Conservation (phyloP, 2,329 filamentous ascomycete species). For the Didymellaceae sp. region DNA sequence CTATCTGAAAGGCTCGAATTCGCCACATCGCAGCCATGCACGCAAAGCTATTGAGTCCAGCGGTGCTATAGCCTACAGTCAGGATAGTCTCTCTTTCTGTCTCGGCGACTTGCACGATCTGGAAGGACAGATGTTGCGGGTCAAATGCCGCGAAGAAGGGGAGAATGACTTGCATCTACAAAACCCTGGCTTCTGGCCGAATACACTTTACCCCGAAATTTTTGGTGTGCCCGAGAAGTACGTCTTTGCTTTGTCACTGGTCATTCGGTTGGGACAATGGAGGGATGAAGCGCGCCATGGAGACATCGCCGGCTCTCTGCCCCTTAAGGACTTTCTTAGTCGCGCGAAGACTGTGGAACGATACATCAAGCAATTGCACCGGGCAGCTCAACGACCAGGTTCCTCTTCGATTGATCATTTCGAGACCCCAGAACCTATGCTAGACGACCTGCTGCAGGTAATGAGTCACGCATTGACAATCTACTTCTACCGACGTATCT, state of each 20-base stretch:
- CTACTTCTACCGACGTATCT: conserved; percentile 56
- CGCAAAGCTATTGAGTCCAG: conserved; percentile 25
- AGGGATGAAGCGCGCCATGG: conserved; percentile 43
- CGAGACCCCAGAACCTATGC: conserved; percentile 13
- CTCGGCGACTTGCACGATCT: conserved; percentile 41
- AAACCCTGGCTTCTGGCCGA: conserved; percentile 49
- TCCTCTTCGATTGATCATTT: neutral
- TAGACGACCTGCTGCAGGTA: conserved; percentile 45
- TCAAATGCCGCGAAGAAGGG: conserved; percentile 49
- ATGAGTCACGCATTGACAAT: conserved; percentile 55
- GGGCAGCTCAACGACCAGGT: neutral
- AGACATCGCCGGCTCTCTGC: conserved; percentile 9
- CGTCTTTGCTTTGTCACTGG: conserved; percentile 38
- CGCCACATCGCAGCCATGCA: conserved; percentile 18
- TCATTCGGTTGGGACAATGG: conserved; percentile 54
- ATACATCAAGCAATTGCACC: conserved; percentile 34
- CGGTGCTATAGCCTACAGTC: conserved; percentile 27
- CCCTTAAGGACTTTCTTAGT: conserved; percentile 40
- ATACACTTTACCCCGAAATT: conserved; percentile 54
- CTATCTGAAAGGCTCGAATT: conserved; percentile 13
- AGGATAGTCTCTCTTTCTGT: conserved; percentile 46
- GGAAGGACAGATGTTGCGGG: conserved; percentile 38
- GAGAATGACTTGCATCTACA: conserved; percentile 56
- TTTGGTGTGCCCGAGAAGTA: conserved; percentile 55
- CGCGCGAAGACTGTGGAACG: conserved; percentile 46